Base-by-base conservation (phyloP, 148 eudicot genomes). In the Camellia japonica region DNA sequence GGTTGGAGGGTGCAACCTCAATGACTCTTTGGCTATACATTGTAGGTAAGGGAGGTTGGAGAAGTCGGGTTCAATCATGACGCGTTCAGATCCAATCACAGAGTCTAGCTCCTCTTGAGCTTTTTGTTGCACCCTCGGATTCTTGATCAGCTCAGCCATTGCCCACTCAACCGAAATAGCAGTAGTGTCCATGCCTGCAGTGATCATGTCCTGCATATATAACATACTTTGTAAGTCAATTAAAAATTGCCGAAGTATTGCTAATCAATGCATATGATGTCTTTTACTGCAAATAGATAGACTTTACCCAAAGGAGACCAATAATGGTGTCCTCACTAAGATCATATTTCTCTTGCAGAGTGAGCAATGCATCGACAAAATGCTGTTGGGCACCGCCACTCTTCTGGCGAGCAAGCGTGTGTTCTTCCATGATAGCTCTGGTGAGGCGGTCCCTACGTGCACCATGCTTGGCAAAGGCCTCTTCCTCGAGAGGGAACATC, bases 111-210 rank as follows among this genome's bases (percentile, higher is more conserved):
- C 76, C 91, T 30, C 38, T 30, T 30, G 38, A 30, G 38, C 38
- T 30, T 30, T 30, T 30, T 30, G 38, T 30, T 30, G 97, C 4
- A 87, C 90, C 77, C 94, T 84, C 16, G 94, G 97, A 85, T 93
- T 93, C 80, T 85, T 84, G 56, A 91, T 86, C 65, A 93, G 58
- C 86, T 91, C 97, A 0, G 97, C 94, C 89, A 93, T 86, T 4
- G 90, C 97, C 97, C 97, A 93, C 80, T 93, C 97, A 0, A 83
- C 97, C 15, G 92, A 83, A 63, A 93, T 91, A 0, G 94, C 85
- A 2, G 89, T 87, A 88, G 86, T 30, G 38, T 30, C 38, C 38
- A 30, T 30, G 38, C 38, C 38, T 30, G 38, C 38, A 30, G 38
- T 30, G 42, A 93, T 91, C 97, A 93, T 93, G 77, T 93, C 97